Conservation (phyloP, 2,329 filamentous ascomycete species). For the Aureobasidium sp. region DNA sequence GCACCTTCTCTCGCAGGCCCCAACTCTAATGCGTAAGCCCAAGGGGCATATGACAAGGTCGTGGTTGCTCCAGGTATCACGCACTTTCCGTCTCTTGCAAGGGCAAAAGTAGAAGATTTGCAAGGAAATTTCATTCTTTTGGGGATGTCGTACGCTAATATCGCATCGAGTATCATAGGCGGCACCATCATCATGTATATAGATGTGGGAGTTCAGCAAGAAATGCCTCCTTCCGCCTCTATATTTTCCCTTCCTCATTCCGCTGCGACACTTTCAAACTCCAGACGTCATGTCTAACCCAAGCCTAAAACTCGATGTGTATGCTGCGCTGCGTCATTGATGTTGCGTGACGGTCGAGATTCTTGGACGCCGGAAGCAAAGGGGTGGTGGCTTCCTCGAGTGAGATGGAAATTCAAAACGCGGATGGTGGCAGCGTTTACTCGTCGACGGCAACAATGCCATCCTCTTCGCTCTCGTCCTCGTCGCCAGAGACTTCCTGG, state of each 20-base stretch:
- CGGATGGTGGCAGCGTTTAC: constrained; percentile 2
- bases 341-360: constrained; percentile 8
- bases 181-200: constrained; percentile 1
- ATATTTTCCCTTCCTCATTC: not conserved
- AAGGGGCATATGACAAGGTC: too few relatives aligned
- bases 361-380: constrained; percentile 13
- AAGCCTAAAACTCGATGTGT: constrained; percentile 5
- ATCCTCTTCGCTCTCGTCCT: constrained; percentile 92
- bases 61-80: too few relatives aligned
- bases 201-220: constrained; percentile 11
- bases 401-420: not conserved
- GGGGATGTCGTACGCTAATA: constrained; percentile 13
- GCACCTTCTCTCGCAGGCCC: too few relatives aligned
- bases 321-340: constrained; percentile 13
- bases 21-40: too few relatives aligned
- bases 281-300: constrained; percentile 7
- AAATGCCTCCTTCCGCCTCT: constrained; percentile 11
- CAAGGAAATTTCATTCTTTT: constrained; percentile 16
- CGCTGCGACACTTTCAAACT: not conserved
- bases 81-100: not conserved
- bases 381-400: not conserved
- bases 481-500: constrained; percentile 93
- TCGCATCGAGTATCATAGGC: constrained; percentile 7
- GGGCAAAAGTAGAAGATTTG: not conserved
- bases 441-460: constrained; percentile 53